Evolutionary conservation across 192 early-diverging fungal species (phyloP), one percentile per base, ranked within the genome.

Genomic region (Coemansia sp.): DNA sequence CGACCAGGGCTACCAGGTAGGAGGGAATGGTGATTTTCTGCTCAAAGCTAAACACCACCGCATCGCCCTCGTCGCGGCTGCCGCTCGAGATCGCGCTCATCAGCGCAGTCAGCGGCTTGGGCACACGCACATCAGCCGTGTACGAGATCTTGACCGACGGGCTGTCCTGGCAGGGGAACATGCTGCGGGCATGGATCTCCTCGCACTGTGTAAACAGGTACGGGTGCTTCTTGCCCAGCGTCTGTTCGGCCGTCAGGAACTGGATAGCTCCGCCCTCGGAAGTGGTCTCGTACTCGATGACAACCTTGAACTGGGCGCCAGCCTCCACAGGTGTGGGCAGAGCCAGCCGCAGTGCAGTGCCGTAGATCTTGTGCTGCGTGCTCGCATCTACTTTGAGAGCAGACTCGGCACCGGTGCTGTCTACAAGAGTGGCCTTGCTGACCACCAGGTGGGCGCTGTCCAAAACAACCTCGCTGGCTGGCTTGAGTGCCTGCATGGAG

Each of bases 131-230:
- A 25, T 79, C 73, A 14, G 95, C 94, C n/a, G 80, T 81, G 65
- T 97, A 90, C 38, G 88, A 90, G 26, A 92, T 64, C 83, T 98
- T 98, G 63, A 92, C 79, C 5, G 80, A 77, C 24, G 91, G 91
- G 27, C 86, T 80, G 60, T 93, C 93, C 79, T 92, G 90, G 64
- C 91, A 92, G 19, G 97, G 97, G 10, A 89, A 57, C 48, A 99
- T 60, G 36, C 87, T 86, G 38, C 97, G 87, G 9, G 94, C 97
- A 51, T 97, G 93, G 55, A 99, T 97, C 19, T 82, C 83, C 72
- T 99, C 89, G 77, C 97, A 95, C 70, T 98, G 96, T 32, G 92
- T 91, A 67, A 98, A 98, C 35, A 98, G 71, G 64, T 98, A 99
- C 17, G 97, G 97, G 52, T 92, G 79, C 51, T 83, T 78, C 71